Evolutionary conservation across 768 basidiomycete species (phyloP).

Genomic region (Lyophyllum decastes): DNA sequence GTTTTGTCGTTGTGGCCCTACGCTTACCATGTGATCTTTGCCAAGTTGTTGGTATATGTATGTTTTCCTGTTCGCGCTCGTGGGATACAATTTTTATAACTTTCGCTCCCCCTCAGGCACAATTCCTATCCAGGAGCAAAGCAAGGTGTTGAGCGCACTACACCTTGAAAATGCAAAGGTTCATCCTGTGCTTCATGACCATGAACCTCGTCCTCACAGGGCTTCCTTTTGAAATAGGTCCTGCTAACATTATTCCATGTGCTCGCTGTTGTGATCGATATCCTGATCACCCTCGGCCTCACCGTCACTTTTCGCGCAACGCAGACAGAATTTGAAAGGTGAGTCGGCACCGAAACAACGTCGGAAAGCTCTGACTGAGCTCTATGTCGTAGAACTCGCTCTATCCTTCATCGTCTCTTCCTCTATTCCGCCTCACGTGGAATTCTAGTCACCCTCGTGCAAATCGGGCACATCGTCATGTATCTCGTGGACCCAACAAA

Average conservation of each 20-base stretch:
- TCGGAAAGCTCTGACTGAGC: no score
- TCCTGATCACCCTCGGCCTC: conserved; percentile 9
- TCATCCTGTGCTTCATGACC: background rate
- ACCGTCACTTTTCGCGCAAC: background rate
- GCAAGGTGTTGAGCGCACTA: background rate
- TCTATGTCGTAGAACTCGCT: background rate
- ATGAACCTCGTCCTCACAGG: background rate
- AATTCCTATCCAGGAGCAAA: background rate
- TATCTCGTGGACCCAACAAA: conserved; percentile 4
- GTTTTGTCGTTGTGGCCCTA: no score
- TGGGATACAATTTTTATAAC: no score
- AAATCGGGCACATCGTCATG: conserved; percentile 14
- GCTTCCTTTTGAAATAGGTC: background rate
- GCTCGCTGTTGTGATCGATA: conserved; percentile 1
- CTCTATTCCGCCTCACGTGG: conserved; percentile 11
- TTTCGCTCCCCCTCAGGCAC: background rate
- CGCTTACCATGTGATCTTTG: background rate
- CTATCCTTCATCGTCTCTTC: conserved; percentile 9
- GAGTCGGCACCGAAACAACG: background rate
- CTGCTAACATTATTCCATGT: conserved; percentile 3
- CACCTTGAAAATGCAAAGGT: background rate
- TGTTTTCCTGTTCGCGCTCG: background rate
- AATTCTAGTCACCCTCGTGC: conserved; percentile 2
- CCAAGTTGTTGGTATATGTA: conserved; percentile 3
- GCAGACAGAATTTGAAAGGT: background rate